Conservation (phyloP, 1,139 yeast species). For the Zygosaccharomyces pseudobailii region DNA sequence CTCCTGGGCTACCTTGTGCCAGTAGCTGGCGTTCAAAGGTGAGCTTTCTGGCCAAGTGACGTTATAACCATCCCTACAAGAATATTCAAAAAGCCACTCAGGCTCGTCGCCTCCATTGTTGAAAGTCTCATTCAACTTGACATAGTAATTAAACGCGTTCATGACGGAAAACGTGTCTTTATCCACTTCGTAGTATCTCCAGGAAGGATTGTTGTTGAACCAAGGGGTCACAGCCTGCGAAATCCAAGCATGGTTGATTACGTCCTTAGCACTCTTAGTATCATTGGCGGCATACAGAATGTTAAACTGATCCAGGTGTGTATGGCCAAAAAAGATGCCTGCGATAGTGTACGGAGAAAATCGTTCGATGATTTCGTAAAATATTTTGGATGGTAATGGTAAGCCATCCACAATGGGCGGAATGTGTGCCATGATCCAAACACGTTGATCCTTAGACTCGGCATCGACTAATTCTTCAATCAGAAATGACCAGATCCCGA, state of each 20-base stretch:
- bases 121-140: slow-evolving; percentile 50
- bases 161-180: slow-evolving; percentile 55
- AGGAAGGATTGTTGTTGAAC: slow-evolving; percentile 56
- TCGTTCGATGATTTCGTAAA: slow-evolving; percentile 56
- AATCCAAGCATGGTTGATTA: slow-evolving; percentile 58
- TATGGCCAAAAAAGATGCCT: slow-evolving; percentile 66
- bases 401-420: slow-evolving; percentile 58
- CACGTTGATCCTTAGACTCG: slow-evolving; percentile 54
- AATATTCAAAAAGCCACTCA: slow-evolving; percentile 50
- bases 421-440: slow-evolving; percentile 69
- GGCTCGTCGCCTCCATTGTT: slow-evolving; percentile 48
- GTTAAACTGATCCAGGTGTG: slow-evolving; percentile 65
- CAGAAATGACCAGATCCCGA: slow-evolving; percentile 60
- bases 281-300: slow-evolving; percentile 45
- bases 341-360: slow-evolving; percentile 69
- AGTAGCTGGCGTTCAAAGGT: slow-evolving; percentile 56
- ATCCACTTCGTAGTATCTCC: slow-evolving; percentile 71
- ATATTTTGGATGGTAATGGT: slow-evolving; percentile 57
- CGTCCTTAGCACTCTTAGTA: slow-evolving; percentile 40
- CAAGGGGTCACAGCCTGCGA: slow-evolving; percentile 64
- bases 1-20: slow-evolving; percentile 42
- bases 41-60: slow-evolving; percentile 47
- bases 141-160: slow-evolving; percentile 55
- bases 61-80: slow-evolving; percentile 49
- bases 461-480: slow-evolving; percentile 56